These are phyloP conservation scores for Pseudogymnoascus sp. DNA, from an alignment of 2,329 filamentous ascomycete genomes.

Conservation along the genomic window DNA sequence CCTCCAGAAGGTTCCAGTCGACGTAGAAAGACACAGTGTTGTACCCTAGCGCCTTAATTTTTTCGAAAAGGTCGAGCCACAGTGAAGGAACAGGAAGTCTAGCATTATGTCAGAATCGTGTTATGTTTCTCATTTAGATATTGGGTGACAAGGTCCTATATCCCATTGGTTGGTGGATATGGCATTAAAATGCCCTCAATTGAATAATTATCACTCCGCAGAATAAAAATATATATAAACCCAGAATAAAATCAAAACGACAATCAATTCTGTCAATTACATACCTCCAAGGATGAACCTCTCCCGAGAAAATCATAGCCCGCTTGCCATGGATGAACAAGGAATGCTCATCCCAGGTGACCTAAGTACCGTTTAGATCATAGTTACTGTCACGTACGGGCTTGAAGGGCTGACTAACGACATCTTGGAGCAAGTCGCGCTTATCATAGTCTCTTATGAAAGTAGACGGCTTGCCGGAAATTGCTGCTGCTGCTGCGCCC, in stretches of 20 bases:
- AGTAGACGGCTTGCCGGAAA: conserved; percentile 1
- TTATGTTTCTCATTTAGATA: not conserved
- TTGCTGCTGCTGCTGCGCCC: not conserved
- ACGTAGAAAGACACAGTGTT: conserved; percentile 73
- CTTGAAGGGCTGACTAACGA: conserved; percentile 33
- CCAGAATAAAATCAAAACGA: not conserved
- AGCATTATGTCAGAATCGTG: not conserved
- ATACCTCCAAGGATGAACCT: conserved; percentile 56
- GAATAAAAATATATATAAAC: not conserved
- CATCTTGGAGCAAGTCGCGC: conserved; percentile 43
- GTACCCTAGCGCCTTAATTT: conserved; percentile 73
- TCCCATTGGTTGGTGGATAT: not conserved
- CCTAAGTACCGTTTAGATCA: conserved; percentile 19
- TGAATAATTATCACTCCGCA: not conserved
- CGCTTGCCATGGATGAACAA: conserved; percentile 64
- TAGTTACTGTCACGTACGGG: not conserved
- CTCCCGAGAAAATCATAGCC: conserved; percentile 64
- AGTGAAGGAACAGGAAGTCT: conserved; percentile 52
- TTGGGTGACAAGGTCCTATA: not conserved
- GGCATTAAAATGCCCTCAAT: not conserved
- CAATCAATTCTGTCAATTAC: conserved; percentile 25
- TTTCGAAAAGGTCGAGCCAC: conserved; percentile 70
- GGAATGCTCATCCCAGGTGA: conserved; percentile 68
- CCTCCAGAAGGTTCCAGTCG: conserved; percentile 70
- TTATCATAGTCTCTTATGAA: conserved; percentile 38